Evolutionary conservation across 305 asterid genomes (phyloP).

Genomic region (Fraxinus albicans): DNA sequence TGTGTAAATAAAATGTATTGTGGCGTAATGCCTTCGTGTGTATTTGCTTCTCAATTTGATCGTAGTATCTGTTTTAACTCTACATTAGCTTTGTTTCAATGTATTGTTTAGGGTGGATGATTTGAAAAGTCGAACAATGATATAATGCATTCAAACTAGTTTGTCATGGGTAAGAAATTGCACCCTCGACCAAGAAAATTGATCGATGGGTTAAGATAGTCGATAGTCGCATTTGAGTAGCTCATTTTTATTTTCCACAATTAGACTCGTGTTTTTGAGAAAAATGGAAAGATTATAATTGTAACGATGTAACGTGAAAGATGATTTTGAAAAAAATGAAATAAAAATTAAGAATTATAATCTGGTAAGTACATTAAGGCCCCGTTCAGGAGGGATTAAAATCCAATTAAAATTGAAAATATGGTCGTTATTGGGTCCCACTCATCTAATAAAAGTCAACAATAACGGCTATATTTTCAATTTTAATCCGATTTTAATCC

Average conservation of each 20-base stretch:
- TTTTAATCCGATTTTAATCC: too few species aligned
- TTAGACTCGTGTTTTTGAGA: background rate
- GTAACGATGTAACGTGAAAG: background rate
- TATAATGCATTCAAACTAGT: background rate
- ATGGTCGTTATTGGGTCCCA: too few species aligned
- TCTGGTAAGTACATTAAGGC: background rate
- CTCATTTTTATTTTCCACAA: too few species aligned
- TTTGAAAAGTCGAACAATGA: background rate
- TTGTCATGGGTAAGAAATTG: background rate
- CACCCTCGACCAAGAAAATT: background rate
- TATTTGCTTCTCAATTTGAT: background rate
- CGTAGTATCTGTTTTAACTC: background rate
- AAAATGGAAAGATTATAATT: too few species aligned
- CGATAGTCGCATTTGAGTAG: too few species aligned
- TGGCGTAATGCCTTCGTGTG: too few species aligned
- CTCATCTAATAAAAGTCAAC: too few species aligned
- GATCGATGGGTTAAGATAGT: background rate
- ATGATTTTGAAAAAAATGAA: too few species aligned
- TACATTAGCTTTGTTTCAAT: too few species aligned
- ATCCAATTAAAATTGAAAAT: too few species aligned
- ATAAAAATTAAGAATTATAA: background rate
- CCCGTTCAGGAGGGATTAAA: too few species aligned
- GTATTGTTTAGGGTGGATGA: background rate
- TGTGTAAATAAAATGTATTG: constrained; percentile 16
- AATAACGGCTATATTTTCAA: too few species aligned